Conservation (phyloP, 306 rosid species). For the Trifolium repens region DNA sequence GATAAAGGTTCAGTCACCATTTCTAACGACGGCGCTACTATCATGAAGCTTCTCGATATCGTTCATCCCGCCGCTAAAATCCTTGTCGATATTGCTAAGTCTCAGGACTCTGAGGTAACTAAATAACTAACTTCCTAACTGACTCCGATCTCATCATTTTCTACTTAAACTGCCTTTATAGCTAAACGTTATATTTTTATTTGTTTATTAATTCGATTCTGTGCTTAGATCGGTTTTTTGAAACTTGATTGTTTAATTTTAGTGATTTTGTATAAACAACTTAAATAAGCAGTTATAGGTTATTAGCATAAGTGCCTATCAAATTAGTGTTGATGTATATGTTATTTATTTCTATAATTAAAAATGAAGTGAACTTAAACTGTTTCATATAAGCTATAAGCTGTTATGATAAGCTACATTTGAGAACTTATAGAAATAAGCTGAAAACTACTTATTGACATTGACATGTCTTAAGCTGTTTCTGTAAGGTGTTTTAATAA, state of each 20-base stretch:
- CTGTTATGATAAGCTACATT: neutral
- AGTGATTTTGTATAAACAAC: neutral
- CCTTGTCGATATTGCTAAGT: constrained; percentile 93
- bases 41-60: constrained; percentile 93
- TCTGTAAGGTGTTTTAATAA: neutral
- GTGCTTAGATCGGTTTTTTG: neutral
- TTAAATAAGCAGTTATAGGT: neutral
- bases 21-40: constrained; percentile 97
- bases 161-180: neutral
- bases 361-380: neutral
- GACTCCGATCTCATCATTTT: constrained; percentile 14
- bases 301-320: neutral
- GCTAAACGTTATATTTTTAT: no score
- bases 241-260: neutral
- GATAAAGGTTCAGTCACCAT: constrained; percentile 91
- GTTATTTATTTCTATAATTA: neutral
- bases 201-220: neutral
- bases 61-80: constrained; percentile 98
- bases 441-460: neutral
- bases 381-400: neutral
- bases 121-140: neutral
- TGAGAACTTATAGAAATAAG: neutral
- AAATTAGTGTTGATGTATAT: neutral
- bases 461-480: neutral
- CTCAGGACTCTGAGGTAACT: constrained; percentile 94